Evolutionary conservation across 331 rosid genomes (phyloP), one percentile per base, ranked within the genome.

Genomic region (Quercus tomentella): DNA sequence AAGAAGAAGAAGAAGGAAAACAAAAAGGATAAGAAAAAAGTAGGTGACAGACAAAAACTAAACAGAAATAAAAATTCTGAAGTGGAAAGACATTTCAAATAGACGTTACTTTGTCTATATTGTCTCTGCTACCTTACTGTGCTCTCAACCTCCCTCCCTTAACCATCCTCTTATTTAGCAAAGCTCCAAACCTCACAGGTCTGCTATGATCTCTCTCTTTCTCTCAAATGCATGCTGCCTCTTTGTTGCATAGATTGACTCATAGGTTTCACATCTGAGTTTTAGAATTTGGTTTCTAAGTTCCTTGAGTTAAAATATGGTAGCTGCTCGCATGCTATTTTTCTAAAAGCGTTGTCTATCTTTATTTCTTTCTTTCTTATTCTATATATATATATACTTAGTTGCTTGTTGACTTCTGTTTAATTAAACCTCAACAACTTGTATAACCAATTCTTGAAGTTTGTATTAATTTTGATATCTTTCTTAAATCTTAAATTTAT

Each of bases 31-130:
- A 78, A 22, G 18, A n/a, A 55, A 70, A 70, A 22, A 73, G 92
- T 90, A 72, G 91, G 94, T 92, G 94, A 73, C 75, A 77, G 45
- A 87, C 66, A 35, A 82, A 75, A 62, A 70, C 61, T 9, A 43
- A 21, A 85, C 70, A 25, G 72, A 85, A 79, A 76, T 28, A 16
- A 76, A 85, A 81, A 58, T 43, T 57, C 12, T 21, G 20, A 23
- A 83, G 82, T 56, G 41, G n/a, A 74, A 77, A 68, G 77, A 78
- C 85, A 79, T 83, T 89, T 91, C 79, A 23, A 79, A 76, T 66
- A 71, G 87, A 89, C 73, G 91, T 89, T 83, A 80, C 87, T 79
- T 26, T 21, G 75, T 52, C 82, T 84, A 88, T 81, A 84, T 87
- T 80, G 87, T 49, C 78, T 81, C 89, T 70, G 76, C 79, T 28